Percentiles rank a stretch among this genome's conserved stretches.
These are phyloP conservation scores for Pseudoturritis turrita DNA, from an alignment of 345 rosid genomes.

Conservation along the genomic window DNA sequence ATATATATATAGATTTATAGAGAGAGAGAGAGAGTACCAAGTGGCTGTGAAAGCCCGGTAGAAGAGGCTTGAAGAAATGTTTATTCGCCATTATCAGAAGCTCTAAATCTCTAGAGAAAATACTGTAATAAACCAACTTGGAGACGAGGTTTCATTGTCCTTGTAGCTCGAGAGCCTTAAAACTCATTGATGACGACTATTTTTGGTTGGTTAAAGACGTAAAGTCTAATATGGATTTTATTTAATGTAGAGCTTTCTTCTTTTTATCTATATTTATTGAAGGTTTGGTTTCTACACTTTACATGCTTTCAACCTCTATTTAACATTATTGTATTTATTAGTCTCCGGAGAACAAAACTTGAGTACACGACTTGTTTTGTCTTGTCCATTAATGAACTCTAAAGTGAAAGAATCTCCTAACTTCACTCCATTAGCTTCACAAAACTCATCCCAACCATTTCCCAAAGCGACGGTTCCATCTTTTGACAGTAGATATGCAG, in stretches of 20 bases:
- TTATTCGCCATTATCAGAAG: background rate
- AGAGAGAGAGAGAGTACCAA: background rate
- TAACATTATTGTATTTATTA: background rate
- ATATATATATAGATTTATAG: no score
- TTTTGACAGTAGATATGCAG: background rate
- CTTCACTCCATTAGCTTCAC: conserved; percentile 12
- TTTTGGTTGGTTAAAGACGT: background rate
- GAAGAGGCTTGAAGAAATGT: conserved; percentile 24
- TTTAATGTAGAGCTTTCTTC: background rate
- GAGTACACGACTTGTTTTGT: background rate
- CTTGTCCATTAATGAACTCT: background rate
- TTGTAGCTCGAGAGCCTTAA: background rate
- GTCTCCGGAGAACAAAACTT: background rate
- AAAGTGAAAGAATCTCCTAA: background rate
- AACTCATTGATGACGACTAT: background rate
- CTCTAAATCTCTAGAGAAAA: background rate
- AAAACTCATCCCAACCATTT: background rate
- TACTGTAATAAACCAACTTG: background rate
- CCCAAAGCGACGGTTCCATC: background rate
- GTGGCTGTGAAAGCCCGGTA: conserved; percentile 7
- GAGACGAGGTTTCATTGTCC: background rate
- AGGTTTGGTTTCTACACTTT: background rate
- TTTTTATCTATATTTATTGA: background rate
- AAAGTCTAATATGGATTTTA: background rate
- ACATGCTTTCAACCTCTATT: background rate